Base-by-base conservation (phyloP, 2,329 filamentous ascomycete genomes). In the Hypomyces rosellus region DNA sequence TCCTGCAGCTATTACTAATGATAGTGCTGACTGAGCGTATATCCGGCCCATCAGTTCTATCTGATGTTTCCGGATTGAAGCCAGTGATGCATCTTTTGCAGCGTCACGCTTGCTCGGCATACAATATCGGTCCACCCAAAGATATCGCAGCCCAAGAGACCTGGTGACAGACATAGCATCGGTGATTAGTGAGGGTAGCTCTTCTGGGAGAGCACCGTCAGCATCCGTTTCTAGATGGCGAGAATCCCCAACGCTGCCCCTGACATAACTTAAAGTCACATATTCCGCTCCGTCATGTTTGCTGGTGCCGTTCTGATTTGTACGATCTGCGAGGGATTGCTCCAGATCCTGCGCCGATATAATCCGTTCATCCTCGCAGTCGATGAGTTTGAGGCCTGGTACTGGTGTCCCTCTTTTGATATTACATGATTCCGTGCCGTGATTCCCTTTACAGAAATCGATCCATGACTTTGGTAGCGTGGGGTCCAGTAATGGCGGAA, bases 101-200 rank as follows among this genome's bases (percentile, higher is more conserved):
- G 53, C 53, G n/a, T 59, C 59, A 16, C 59, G 60, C 48, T 62
- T 61, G 2, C 33, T 42, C 2, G 62, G 57, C 22, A 68, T 60
- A 49, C 69, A 71, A 48, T 64, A 68, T 11, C 59, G 62, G 46
- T 71, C 66, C 7, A 70, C 61, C 66, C 68, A 71, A 34, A 71
- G 57, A 54, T 69, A 70, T 18, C 59, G 65, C 13, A 62, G 66
- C 5, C 66, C 69, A 22, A 71, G 58, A 15, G 58, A 56, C 30
- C 46, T 54, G 13, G 66, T 64, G 5, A 68, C 53, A 2, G 59
- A 48, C 41, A 70, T 61, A 13, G 69, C 65, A 49, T 71, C 69
- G 5, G 56, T 50, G 34, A 70, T 58, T 9, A 69, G 49, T 15
- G 58, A 54, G 9, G 66, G 64, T 2, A 69, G 47, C 1, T 40